Percentiles rank a stretch among this genome's conserved stretches.
Conservation (phyloP, 164 flowering plant genomes). For the Nelumbo lutea region DNA sequence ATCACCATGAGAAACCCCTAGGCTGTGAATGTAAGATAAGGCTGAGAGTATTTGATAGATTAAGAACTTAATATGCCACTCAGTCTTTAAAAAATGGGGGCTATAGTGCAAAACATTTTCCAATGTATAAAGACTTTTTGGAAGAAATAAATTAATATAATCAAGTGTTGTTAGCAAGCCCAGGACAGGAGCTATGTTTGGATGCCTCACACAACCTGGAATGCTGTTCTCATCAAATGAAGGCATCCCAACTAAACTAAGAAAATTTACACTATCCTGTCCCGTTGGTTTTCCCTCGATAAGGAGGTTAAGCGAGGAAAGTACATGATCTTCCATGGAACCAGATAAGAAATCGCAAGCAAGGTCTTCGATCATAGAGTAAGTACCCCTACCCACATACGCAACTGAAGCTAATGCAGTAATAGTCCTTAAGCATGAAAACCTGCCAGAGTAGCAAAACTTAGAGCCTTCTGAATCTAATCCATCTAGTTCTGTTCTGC, state of each 20-base stretch:
- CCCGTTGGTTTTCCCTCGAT: slow-evolving; percentile 65
- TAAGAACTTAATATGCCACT: slow-evolving; percentile 70
- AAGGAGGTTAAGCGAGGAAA: slow-evolving; percentile 48
- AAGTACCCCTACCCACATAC: slow-evolving; percentile 44
- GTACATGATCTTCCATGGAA: slow-evolving; percentile 57
- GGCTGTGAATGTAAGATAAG: slow-evolving; percentile 59
- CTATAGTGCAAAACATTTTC: slow-evolving; percentile 70
- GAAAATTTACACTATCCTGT: slow-evolving; percentile 50
- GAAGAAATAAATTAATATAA: slow-evolving; percentile 42
- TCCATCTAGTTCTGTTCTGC: slow-evolving; percentile 11
- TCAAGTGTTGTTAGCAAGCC: slow-evolving; percentile 54
- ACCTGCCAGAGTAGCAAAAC: slow-evolving; percentile 29
- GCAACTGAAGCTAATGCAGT: slow-evolving; percentile 70
- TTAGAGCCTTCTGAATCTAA: slow-evolving; percentile 21
- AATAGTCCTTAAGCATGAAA: slow-evolving; percentile 47
- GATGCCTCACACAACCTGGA: slow-evolving; percentile 85
- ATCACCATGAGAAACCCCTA: slow-evolving; percentile 71
- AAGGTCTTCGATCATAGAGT: slow-evolving; percentile 39
- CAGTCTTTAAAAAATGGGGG: slow-evolving; percentile 61
- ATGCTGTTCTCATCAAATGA: slow-evolving; percentile 41
- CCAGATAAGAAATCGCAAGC: slow-evolving; percentile 51
- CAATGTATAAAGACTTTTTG: slow-evolving; percentile 65
- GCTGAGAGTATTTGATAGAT: slow-evolving; percentile 84
- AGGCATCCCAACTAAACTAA: slow-evolving; percentile 68
- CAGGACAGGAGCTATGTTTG: slow-evolving; percentile 70